Conservation (phyloP, 176 grass and related monocot species). For the bread wheat (Triticum aestivum) region IWGSC_CS_RefSeq_v2.1 NC_057808.1:565870109-565870608, state of each 20-base stretch:
- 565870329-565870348: neutral
- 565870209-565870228: conserved; percentile 30
- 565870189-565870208: conserved; percentile 21
- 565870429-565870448: neutral
- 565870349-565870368: neutral
- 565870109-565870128: conserved; percentile 71
- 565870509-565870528: no score
- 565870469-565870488: neutral
- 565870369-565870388: neutral
- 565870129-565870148: conserved; percentile 89
- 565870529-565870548: no score
- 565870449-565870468: neutral
- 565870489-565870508: neutral
- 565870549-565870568: no score
- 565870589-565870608: no score
- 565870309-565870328: conserved; percentile 10
- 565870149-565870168: conserved; percentile 40
- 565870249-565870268: conserved; percentile 26
- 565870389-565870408: no score
- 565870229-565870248: conserved; percentile 27
- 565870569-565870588: no score
- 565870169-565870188: conserved; percentile 32
- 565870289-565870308: conserved; percentile 2
- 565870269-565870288: conserved; percentile 4
- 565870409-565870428: no score